These are phyloP conservation scores for Musa troglodytarum DNA, from an alignment of 176 grass and related monocot genomes.

Conservation along the genomic window DNA sequence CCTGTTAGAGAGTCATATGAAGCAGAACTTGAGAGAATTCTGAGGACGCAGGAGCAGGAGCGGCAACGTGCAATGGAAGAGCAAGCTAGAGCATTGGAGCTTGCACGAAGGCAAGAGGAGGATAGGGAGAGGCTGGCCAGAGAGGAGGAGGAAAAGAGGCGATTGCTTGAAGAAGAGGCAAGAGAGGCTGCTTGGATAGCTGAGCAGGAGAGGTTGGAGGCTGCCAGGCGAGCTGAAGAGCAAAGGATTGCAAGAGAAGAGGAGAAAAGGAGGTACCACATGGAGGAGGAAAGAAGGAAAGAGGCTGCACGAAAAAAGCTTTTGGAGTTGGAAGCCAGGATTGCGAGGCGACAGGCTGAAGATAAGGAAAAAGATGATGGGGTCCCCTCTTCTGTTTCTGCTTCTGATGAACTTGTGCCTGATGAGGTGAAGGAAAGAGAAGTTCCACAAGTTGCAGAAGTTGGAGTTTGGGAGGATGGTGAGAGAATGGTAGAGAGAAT, in stretches of 20 bases:
- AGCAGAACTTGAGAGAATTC: slow-evolving; percentile 81
- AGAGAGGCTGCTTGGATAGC: slow-evolving; percentile 60
- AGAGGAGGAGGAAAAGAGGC: slow-evolving; percentile 63
- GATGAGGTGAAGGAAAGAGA: slow-evolving; percentile 31
- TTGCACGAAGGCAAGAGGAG: slow-evolving; percentile 69
- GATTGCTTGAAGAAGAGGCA: slow-evolving; percentile 62
- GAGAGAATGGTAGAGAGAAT: slow-evolving; percentile 44
- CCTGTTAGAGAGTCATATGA: slow-evolving; percentile 89
- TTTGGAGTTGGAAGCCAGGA: slow-evolving; percentile 82
- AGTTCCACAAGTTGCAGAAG: slow-evolving; percentile 21
- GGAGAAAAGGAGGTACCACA: slow-evolving; percentile 46
- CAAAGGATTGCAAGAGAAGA: slow-evolving; percentile 86
- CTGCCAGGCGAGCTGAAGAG: slow-evolving; percentile 59
- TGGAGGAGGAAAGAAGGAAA: slow-evolving; percentile 87
- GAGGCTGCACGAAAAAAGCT: slow-evolving; percentile 83
- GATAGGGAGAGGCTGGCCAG: slow-evolving; percentile 70
- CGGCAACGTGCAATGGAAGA: slow-evolving; percentile 65
- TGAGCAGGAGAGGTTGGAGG: slow-evolving; percentile 80
- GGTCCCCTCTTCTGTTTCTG: slow-evolving; percentile 27
- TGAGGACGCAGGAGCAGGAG: slow-evolving; percentile 83
- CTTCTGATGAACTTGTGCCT: slow-evolving; percentile 34
- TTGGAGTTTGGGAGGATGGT: slow-evolving; percentile 43
- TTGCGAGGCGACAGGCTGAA: slow-evolving; percentile 55
- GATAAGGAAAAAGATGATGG: slow-evolving; percentile 32
- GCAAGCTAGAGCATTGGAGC: slow-evolving; percentile 52